Conservation (phyloP, 1,284 basidiomycete genomes). For the Ceratobasidium sp. region DNA sequence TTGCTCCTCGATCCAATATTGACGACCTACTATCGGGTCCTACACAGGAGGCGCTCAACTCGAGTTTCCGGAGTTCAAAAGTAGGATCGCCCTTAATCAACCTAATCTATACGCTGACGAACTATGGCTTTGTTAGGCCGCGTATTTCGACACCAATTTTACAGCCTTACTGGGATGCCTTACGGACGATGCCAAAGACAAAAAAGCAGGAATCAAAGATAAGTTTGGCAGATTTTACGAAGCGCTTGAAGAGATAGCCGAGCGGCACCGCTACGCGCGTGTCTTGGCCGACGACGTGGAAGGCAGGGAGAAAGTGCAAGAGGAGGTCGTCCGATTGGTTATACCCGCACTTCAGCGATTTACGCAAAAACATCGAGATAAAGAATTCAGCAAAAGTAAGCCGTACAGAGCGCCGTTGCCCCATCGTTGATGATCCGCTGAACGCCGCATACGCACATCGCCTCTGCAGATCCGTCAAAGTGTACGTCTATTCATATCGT, state of each 20-base stretch:
- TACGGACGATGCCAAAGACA: constrained; percentile 75
- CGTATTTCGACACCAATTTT: constrained; percentile 84
- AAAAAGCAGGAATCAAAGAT: constrained; percentile 78
- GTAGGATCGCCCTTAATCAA: background rate
- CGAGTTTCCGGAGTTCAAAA: constrained; percentile 80
- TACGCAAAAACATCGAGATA: constrained; percentile 78
- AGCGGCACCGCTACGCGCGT: constrained; percentile 74
- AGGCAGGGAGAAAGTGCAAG: constrained; percentile 69
- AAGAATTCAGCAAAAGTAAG: constrained; percentile 87
- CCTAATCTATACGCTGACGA: background rate
- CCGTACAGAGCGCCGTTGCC: constrained; percentile 49
- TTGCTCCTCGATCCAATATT: constrained; percentile 62
- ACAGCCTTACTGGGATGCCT: constrained; percentile 79
- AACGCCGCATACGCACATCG: background rate
- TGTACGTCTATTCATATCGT: constrained; percentile 65
- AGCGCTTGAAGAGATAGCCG: constrained; percentile 79
- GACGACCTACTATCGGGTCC: constrained; percentile 70
- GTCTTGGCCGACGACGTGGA: constrained; percentile 80
- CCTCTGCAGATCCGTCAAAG: constrained; percentile 77
- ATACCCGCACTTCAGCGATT: constrained; percentile 80
- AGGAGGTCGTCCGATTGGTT: constrained; percentile 81
- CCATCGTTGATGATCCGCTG: constrained; percentile 5
- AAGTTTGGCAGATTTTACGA: constrained; percentile 85
- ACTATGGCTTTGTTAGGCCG: constrained; percentile 60
- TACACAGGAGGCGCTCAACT: constrained; percentile 72